phyloP scores from a whole-genome alignment of 2,329 filamentous ascomycete species.

The Dactylonectria estremocensis region DNA sequence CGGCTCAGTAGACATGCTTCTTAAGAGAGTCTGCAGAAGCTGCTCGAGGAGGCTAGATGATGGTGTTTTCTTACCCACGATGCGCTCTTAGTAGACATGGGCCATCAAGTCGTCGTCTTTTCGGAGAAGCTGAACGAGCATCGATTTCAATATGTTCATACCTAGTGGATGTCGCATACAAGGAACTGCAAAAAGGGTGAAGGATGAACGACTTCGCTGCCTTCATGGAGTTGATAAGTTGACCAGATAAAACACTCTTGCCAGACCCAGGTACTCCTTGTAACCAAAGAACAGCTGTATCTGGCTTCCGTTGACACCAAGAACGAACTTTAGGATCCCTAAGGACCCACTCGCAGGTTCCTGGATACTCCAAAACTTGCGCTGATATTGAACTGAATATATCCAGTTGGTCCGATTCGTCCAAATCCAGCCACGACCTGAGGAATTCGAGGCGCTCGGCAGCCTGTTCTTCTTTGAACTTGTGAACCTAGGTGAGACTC shows the following conservation, averaged over 20 bases:
- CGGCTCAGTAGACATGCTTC: constrained; percentile 9
- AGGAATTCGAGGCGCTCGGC: constrained; percentile 21
- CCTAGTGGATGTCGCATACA: not conserved
- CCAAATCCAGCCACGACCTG: constrained; percentile 30
- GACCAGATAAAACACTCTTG: constrained; percentile 34
- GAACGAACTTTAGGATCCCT: constrained; percentile 7
- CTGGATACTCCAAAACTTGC: constrained; percentile 1
- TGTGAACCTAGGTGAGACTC: not conserved
- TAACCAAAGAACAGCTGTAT: constrained; percentile 28
- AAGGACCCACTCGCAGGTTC: constrained; percentile 35
- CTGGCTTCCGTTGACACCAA: constrained; percentile 19
- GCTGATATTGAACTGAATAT: constrained; percentile 25
- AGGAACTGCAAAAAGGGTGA: constrained; percentile 34
- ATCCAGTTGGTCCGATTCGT: constrained; percentile 27
- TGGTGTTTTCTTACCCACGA: constrained; percentile 32
- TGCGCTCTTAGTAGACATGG: constrained; percentile 22
- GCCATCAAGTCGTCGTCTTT: constrained; percentile 28
- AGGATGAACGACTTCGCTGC: not conserved
- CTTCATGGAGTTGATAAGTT: constrained; percentile 34
- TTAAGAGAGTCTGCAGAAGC: constrained; percentile 17
- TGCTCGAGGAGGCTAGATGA: constrained; percentile 7
- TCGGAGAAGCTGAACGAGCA: constrained; percentile 28
- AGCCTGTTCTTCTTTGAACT: constrained; percentile 20
- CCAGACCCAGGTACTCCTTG: constrained; percentile 30
- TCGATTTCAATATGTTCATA: constrained; percentile 31